Evolutionary conservation across 805 yeast species (phyloP), one percentile per base, ranked within the genome.

Genomic region (Barnettozyma botsteinii): DNA sequence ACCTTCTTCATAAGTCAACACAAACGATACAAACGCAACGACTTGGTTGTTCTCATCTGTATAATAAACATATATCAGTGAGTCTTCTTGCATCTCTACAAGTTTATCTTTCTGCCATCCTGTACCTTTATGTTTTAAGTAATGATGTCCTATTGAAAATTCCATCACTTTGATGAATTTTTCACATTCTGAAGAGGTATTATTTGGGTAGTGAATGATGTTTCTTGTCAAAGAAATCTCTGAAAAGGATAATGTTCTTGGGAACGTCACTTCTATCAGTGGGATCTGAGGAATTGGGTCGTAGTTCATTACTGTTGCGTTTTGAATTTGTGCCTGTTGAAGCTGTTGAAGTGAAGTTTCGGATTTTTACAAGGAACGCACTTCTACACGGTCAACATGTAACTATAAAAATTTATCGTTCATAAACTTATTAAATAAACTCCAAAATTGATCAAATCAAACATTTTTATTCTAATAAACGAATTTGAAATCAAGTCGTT

Each of bases 1-100:
- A 9, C 56, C 67, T 22, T 61, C 59, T 36, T 73, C 77, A 8
- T 46, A 25, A 0, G 73, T 68, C n/a, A 71, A 38, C 46, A 66
- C 65, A 38, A 74, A 52, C 1, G 81, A 73, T 11, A 74, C 31
- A 45, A 77, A 76, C 1, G 69, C 77, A 2, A 58, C 53, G 1
- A 68, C 28, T 2, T 35, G 41, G 3, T 41, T 38, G 55, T 4
- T 11, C 31, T 14, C 12, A 6, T 23, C 38, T 4, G 32, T 17
- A 10, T 42, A 45, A 14, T 21, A 33, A 13, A 52, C 35, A 25
- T 50, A 53, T 8, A 47, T 46, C 24, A 53, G 28, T 1, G 45
- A 29, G 47, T 59, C 12, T 47, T 35, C 56, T 70, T 77, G 10
- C 64, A 62, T 12, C 23, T 46, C 50, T 60, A 60, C 78, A 73